Evolutionary conservation across 106 monocot species (phyloP).

Genomic region (Posidonia australis): DNA sequence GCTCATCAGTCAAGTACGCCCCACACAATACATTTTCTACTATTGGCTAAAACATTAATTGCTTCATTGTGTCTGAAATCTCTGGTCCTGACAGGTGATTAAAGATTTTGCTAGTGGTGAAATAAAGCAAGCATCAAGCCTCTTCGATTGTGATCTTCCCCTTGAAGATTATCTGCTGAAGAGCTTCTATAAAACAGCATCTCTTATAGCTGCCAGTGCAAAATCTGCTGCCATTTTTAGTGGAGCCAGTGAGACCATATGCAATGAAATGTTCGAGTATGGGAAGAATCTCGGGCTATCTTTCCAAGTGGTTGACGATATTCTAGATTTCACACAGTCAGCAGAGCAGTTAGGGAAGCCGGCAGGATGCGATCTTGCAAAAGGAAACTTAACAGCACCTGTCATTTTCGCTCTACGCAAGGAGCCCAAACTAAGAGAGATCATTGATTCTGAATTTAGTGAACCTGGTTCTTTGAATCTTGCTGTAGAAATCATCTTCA

Average conservation of each 20-base stretch:
- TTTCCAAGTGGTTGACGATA: constrained; percentile 91
- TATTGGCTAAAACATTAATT: not conserved
- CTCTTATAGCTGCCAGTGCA: constrained; percentile 71
- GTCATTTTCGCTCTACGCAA: constrained; percentile 78
- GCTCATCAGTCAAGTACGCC: constrained; percentile 85
- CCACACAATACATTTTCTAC: not conserved
- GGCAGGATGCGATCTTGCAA: constrained; percentile 65
- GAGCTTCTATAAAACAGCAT: constrained; percentile 96
- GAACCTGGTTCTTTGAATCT: constrained; percentile 54
- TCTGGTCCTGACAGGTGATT: constrained; percentile 50
- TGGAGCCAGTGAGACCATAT: constrained; percentile 23
- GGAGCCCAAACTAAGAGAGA: constrained; percentile 60
- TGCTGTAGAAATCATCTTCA: constrained; percentile 55
- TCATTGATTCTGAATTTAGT: constrained; percentile 79
- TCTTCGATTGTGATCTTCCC: constrained; percentile 59
- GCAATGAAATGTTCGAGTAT: constrained; percentile 76
- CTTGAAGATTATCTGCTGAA: constrained; percentile 88
- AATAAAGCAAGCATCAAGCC: constrained; percentile 86
- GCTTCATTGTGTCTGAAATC: not conserved
- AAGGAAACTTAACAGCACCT: constrained; percentile 92
- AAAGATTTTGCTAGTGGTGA: constrained; percentile 99
- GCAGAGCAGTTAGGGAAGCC: constrained; percentile 90
- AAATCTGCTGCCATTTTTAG: constrained; percentile 94
- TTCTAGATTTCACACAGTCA: constrained; percentile 91
- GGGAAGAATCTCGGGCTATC: constrained; percentile 88